These are phyloP conservation scores for Ophioceras dolichostomum DNA, from an alignment of 2,329 filamentous ascomycete species.

Conservation along the genomic window DNA sequence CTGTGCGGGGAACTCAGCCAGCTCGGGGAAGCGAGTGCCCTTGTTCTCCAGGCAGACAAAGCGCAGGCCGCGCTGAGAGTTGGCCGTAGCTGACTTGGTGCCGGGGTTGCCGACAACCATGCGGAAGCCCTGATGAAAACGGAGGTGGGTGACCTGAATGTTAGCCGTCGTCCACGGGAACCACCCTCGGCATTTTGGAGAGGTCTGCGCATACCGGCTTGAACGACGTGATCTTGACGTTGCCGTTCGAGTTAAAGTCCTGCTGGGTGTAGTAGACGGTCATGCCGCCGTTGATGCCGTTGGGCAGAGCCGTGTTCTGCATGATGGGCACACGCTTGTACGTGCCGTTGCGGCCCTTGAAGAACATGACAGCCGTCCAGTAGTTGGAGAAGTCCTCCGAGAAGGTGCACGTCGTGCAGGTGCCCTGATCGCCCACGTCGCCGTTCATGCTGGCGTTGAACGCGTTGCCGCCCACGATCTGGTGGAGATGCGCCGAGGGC, in stretches of 20 bases:
- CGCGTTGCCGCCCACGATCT: conserved; percentile 12
- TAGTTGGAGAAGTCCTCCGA: conserved; percentile 20
- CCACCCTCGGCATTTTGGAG: background rate
- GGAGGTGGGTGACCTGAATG: too few relatives aligned
- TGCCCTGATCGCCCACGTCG: conserved; percentile 15
- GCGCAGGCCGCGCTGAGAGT: conserved; percentile 23
- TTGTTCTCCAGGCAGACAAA: conserved; percentile 27
- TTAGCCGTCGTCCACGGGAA: conserved; percentile 6
- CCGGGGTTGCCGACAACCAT: conserved; percentile 26
- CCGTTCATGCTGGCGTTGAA: conserved; percentile 13
- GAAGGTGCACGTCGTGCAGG: conserved; percentile 21
- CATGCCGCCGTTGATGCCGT: conserved; percentile 20
- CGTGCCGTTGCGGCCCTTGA: conserved; percentile 9
- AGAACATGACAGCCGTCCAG: conserved; percentile 18
- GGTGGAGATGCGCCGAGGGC: conserved; percentile 12
- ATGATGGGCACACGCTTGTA: conserved; percentile 19
- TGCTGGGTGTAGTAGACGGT: conserved; percentile 29
- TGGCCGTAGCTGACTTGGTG: conserved; percentile 16
- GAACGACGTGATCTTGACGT: conserved; percentile 25
- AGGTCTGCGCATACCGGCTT: conserved; percentile 19
- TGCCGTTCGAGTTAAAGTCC: conserved; percentile 24
- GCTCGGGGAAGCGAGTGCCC: conserved; percentile 25
- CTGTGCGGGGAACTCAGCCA: conserved; percentile 23
- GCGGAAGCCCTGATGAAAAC: conserved; percentile 25
- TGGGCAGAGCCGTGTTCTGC: conserved; percentile 14